Conservation (phyloP, 2,329 filamentous ascomycete species). For the Ceratocystis cubensis region DNA sequence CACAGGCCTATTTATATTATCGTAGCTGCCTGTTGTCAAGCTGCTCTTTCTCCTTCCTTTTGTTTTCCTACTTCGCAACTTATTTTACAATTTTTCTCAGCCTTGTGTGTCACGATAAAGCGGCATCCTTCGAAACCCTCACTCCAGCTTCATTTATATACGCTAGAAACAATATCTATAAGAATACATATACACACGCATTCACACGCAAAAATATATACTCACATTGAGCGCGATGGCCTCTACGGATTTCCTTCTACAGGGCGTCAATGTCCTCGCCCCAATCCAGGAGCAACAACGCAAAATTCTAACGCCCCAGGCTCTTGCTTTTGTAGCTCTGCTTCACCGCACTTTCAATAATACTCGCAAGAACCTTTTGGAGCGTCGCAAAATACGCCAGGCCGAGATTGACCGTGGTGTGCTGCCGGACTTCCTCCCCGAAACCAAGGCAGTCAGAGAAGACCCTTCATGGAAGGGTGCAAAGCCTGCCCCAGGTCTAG, state of each 20-base stretch:
- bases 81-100: not conserved
- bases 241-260: conserved; percentile 62
- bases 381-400: conserved; percentile 76
- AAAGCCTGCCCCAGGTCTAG: conserved; percentile 76
- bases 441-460: conserved; percentile 91
- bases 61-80: not conserved
- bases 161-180: no score
- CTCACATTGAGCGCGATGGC: conserved; percentile 40
- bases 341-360: conserved; percentile 90
- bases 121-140: not conserved
- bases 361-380: conserved; percentile 75
- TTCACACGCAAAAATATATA: conserved; percentile 23
- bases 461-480: conserved; percentile 90
- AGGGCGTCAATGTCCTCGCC: conserved; percentile 79
- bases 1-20: conserved; percentile 10
- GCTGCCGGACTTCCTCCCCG: conserved; percentile 85
- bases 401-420: conserved; percentile 82
- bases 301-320: conserved; percentile 86
- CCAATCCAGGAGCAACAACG: conserved; percentile 62
- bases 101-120: not conserved
- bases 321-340: conserved; percentile 81
- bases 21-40: not conserved
- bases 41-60: not conserved
- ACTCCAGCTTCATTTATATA: not conserved
- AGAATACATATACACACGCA: no score